A percentile compares a stretch with the other conserved stretches of the same genome.
Conservation (phyloP, 306 rosid species). For the Ceratonia siliqua region DNA sequence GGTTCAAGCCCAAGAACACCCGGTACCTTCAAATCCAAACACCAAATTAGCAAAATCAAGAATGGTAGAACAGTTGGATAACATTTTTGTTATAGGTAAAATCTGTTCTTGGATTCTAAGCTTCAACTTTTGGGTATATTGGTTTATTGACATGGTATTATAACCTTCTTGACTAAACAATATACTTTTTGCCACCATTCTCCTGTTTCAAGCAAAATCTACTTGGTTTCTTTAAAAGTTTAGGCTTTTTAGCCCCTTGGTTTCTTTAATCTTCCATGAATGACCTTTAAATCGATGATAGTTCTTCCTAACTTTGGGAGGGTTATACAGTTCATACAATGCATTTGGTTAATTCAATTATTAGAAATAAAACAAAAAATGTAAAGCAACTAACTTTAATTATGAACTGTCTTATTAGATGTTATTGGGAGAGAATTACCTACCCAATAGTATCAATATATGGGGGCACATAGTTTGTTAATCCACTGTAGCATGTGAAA, state of each 20-base stretch:
- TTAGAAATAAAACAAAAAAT: not conserved
- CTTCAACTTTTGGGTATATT: not conserved
- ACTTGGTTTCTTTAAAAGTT: not conserved
- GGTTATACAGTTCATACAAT: not conserved
- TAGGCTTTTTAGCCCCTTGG: not conserved
- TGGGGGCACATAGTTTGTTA: conserved; percentile 46
- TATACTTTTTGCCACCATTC: not conserved
- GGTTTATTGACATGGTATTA: not conserved
- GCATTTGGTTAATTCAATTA: not conserved
- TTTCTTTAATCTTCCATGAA: not conserved
- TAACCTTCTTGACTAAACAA: not conserved
- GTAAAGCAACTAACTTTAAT: not conserved
- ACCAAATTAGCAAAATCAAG: conserved; percentile 12
- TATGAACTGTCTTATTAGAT: not conserved
- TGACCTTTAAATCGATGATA: not conserved
- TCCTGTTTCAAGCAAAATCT: not conserved
- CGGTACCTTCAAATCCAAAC: conserved; percentile 39
- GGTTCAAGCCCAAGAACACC: conserved; percentile 54
- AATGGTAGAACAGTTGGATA: not conserved
- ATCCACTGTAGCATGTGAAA: conserved; percentile 50
- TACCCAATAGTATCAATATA: conserved; percentile 49
- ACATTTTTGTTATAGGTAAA: not conserved
- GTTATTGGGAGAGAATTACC: conserved; percentile 11
- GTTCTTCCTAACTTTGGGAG: not conserved
- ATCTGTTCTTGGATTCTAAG: not conserved